Conservation (phyloP, 1,139 yeast genomes). For the Sugiyamaella xylanicola region DNA sequence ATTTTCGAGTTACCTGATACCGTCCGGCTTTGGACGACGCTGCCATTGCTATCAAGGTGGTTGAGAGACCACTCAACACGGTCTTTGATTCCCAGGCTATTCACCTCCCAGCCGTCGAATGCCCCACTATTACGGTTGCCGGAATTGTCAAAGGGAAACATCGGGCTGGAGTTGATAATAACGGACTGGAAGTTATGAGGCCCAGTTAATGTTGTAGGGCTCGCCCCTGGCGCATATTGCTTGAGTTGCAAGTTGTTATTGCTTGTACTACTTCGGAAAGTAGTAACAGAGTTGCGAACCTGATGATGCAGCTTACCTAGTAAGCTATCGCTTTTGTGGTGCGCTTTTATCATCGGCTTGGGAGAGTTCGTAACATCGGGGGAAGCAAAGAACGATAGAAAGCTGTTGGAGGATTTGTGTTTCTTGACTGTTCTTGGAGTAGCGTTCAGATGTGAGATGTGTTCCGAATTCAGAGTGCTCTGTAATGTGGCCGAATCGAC, state of each 20-base stretch:
- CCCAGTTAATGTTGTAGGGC: no score
- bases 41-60: conserved; percentile 17
- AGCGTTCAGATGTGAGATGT: conserved; percentile 4
- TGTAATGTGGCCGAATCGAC: conserved; percentile 2
- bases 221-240: not conserved
- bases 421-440: conserved; percentile 17
- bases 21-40: conserved; percentile 19
- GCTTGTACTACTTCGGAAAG: conserved; percentile 14
- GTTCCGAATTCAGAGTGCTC: conserved; percentile 11
- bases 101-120: conserved; percentile 31
- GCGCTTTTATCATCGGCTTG: conserved; percentile 26
- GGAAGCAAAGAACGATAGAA: conserved; percentile 25
- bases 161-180: conserved; percentile 7
- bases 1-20: conserved; percentile 23
- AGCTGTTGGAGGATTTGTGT: conserved; percentile 27
- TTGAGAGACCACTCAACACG: conserved; percentile 25
- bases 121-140: conserved; percentile 9
- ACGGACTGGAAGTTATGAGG: not conserved
- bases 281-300: conserved; percentile 16
- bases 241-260: conserved; percentile 1
- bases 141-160: conserved; percentile 1
- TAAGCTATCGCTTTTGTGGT: conserved; percentile 24
- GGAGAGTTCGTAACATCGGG: conserved; percentile 16
- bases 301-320: conserved; percentile 19
- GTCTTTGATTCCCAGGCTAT: conserved; percentile 26